A percentile compares a stretch with the other conserved stretches of the same genome.
phyloP scores from a whole-genome alignment of 345 rosid genomes.

The Gossypium herbaceum region DNA sequence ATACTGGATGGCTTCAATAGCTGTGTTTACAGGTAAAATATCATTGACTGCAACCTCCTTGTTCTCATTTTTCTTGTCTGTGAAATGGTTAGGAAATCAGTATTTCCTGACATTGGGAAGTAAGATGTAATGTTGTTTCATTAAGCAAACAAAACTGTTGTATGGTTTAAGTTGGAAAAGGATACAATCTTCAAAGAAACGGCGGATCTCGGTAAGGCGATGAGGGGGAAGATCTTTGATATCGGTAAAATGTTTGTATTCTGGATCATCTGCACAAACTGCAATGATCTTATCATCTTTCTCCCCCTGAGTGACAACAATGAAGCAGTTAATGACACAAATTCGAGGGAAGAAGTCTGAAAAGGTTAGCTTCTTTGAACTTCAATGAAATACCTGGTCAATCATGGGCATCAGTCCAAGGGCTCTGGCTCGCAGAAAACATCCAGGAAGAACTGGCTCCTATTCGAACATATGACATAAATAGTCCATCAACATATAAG shows the following conservation, averaged over 20 bases:
- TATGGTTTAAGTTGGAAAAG: slow-evolving; percentile 17
- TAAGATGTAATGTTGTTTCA: not conserved
- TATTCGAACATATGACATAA: slow-evolving; percentile 20
- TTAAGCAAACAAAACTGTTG: not conserved
- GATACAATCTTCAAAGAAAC: slow-evolving; percentile 95
- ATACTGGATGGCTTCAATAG: slow-evolving; percentile 75
- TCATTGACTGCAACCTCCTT: slow-evolving; percentile 94
- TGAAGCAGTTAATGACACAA: slow-evolving; percentile 5
- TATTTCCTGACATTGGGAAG: not conserved
- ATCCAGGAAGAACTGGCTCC: slow-evolving; percentile 99
- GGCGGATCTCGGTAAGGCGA: slow-evolving; percentile 86
- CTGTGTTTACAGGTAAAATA: slow-evolving; percentile 61
- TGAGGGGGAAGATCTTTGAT: slow-evolving; percentile 91
- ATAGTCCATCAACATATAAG: not conserved
- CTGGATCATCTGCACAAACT: slow-evolving; percentile 96
- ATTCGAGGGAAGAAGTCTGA: not conserved
- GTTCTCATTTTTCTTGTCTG: slow-evolving; percentile 97
- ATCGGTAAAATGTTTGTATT: slow-evolving; percentile 80
- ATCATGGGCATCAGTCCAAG: slow-evolving; percentile 99
- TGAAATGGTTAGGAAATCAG: slow-evolving; percentile 22
- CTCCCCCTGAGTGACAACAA: slow-evolving; percentile 59
- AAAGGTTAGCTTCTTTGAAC: not conserved
- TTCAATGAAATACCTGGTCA: slow-evolving; percentile 57
- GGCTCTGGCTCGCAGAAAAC: slow-evolving; percentile 90
- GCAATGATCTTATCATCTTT: slow-evolving; percentile 98